These are phyloP conservation scores for Spiraea crenata DNA, from an alignment of 331 rosid species.

Conservation along the genomic window DNA sequence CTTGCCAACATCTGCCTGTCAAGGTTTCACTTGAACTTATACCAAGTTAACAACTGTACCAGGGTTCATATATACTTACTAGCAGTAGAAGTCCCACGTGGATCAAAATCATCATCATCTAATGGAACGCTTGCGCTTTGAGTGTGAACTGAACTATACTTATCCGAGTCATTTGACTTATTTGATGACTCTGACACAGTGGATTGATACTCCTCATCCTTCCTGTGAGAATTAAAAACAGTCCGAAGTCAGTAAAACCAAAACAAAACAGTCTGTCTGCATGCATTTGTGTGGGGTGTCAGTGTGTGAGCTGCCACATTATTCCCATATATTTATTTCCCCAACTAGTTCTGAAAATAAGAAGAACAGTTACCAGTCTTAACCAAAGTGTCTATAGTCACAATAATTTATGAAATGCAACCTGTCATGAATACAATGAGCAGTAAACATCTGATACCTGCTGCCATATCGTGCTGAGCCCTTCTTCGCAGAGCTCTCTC, in stretches of 20 bases:
- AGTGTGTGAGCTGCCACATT: neutral
- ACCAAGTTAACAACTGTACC: conserved; percentile 9
- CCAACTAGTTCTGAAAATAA: neutral
- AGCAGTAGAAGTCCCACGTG: conserved; percentile 75
- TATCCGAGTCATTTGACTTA: conserved; percentile 42
- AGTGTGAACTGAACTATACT: conserved; percentile 41
- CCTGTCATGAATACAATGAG: conserved; percentile 10
- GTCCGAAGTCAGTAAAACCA: conserved; percentile 26
- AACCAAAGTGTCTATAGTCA: neutral
- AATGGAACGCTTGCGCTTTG: conserved; percentile 42
- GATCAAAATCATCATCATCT: conserved; percentile 78
- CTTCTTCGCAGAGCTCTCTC: conserved; percentile 59
- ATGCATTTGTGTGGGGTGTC: neutral
- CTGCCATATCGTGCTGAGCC: conserved; percentile 54
- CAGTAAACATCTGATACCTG: conserved; percentile 11
- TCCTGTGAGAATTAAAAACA: conserved; percentile 45
- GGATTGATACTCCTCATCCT: conserved; percentile 45
- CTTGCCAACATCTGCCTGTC: conserved; percentile 1
- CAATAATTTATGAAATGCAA: conserved; percentile 14
- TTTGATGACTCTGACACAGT: conserved; percentile 49
- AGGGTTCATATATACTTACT: conserved; percentile 50
- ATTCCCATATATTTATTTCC: neutral
- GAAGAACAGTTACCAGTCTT: neutral
- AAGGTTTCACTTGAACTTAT: neutral
- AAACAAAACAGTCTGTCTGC: neutral